Percentiles rank a stretch among this genome's conserved stretches.
These are phyloP conservation scores for Paramecium octaurelia DNA, from an alignment of 73 alveolate genomes.

Conservation along the genomic window DNA sequence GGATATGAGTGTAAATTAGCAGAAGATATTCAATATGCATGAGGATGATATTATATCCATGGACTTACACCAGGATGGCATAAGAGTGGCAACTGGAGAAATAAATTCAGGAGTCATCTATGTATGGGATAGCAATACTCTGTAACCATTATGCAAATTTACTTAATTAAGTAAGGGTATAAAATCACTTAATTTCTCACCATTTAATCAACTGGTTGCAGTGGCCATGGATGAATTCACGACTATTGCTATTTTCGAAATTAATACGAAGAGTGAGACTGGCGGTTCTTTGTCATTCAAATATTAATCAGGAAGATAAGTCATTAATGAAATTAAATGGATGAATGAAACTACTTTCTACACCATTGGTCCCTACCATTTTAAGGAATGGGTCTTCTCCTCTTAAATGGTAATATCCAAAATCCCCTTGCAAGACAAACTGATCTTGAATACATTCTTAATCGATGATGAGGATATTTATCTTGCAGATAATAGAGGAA, in stretches of 20 bases:
- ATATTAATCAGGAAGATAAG: constrained; percentile 63
- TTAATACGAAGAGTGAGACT: constrained; percentile 52
- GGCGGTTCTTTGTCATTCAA: constrained; percentile 60
- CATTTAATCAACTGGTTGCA: constrained; percentile 75
- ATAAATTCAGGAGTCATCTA: constrained; percentile 75
- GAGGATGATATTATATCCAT: constrained; percentile 88
- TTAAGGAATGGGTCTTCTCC: constrained; percentile 73
- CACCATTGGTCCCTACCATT: constrained; percentile 89
- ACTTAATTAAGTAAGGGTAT: constrained; percentile 73
- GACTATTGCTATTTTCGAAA: constrained; percentile 76
- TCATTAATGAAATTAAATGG: constrained; percentile 75
- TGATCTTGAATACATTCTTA: constrained; percentile 63
- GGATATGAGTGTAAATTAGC: constrained; percentile 66
- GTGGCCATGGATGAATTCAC: constrained; percentile 81
- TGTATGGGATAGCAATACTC: constrained; percentile 91
- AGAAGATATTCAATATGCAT: constrained; percentile 82
- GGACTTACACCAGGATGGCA: constrained; percentile 78
- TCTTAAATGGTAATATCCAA: constrained; percentile 55
- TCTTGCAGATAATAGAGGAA: constrained; percentile 77
- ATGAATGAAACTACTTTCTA: constrained; percentile 77
- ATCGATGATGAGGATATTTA: constrained; percentile 63
- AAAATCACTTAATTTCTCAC: constrained; percentile 75
- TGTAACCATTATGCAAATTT: constrained; percentile 70
- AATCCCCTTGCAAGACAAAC: constrained; percentile 19
- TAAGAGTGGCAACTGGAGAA: constrained; percentile 90